Evolutionary conservation across 208 protist genomes (phyloP).

Genomic region (Endotrypanum monterogeii): DNA sequence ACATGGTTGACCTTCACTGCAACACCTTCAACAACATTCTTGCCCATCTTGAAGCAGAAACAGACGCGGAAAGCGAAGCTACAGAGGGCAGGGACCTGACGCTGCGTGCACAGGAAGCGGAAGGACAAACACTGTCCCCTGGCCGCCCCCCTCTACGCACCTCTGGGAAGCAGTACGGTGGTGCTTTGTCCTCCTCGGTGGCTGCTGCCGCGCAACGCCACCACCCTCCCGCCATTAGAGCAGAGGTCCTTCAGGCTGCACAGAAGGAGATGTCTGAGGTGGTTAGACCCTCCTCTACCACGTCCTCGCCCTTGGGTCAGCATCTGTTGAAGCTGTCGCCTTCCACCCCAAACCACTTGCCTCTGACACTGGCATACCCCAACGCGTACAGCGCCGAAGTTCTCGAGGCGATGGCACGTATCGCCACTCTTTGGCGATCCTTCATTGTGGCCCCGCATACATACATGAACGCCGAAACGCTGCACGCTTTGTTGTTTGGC

Average conservation of each 20-base stretch:
- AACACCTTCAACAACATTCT: slow-evolving; percentile 24
- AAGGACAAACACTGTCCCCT: not conserved
- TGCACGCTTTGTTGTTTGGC: slow-evolving; percentile 58
- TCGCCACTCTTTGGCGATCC: slow-evolving; percentile 46
- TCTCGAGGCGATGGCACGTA: slow-evolving; percentile 40
- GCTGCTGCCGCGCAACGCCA: not conserved
- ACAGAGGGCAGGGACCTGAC: not conserved
- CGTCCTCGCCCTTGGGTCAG: not conserved
- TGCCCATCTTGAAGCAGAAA: slow-evolving; percentile 9
- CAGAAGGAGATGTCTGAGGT: slow-evolving; percentile 2
- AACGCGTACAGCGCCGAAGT: slow-evolving; percentile 57
- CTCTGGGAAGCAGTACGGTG: not conserved
- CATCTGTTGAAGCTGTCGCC: not conserved
- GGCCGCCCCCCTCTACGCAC: not conserved
- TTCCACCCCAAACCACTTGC: not conserved
- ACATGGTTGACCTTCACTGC: slow-evolving; percentile 15
- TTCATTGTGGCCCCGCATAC: slow-evolving; percentile 51
- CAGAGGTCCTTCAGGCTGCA: slow-evolving; percentile 5
- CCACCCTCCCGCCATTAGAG: slow-evolving; percentile 13
- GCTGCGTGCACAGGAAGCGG: not conserved
- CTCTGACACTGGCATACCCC: slow-evolving; percentile 31
- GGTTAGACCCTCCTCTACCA: not conserved
- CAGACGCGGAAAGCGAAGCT: not conserved
- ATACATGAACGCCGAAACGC: slow-evolving; percentile 64
- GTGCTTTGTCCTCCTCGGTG: not conserved